Conservation (phyloP, 1,139 yeast genomes). For the Lizanozyma gosingica region DNA sequence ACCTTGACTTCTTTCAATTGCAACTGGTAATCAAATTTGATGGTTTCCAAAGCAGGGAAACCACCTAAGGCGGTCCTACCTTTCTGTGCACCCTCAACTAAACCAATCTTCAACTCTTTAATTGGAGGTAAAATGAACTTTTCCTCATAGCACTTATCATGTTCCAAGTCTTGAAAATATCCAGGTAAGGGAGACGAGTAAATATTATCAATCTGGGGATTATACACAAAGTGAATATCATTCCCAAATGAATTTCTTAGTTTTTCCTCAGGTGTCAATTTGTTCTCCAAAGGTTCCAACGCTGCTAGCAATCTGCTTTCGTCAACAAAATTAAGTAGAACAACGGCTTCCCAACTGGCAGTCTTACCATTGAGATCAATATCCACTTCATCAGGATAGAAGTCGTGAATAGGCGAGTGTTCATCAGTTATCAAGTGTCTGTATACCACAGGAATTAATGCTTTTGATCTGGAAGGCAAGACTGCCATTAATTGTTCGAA, state of each 20-base stretch:
- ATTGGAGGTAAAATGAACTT: constrained; percentile 43
- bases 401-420: constrained; percentile 79
- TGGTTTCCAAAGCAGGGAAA: constrained; percentile 72
- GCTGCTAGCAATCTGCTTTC: constrained; percentile 65
- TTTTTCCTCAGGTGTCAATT: constrained; percentile 60
- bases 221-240: constrained; percentile 58
- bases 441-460: constrained; percentile 69
- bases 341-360: constrained; percentile 98
- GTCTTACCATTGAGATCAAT: constrained; percentile 91
- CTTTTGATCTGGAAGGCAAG: constrained; percentile 83
- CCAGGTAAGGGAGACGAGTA: constrained; percentile 78
- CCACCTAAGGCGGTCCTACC: constrained; percentile 78
- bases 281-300: constrained; percentile 53
- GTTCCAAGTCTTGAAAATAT: constrained; percentile 66
- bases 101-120: constrained; percentile 43
- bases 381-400: constrained; percentile 84
- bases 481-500: constrained; percentile 98
- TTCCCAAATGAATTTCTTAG: constrained; percentile 67
- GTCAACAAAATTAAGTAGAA: constrained; percentile 89
- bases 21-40: constrained; percentile 50
- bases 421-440: constrained; percentile 85
- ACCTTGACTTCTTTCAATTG: constrained; percentile 60
- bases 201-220: constrained; percentile 65
- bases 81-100: constrained; percentile 56
- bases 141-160: constrained; percentile 67